Base-by-base conservation (phyloP, 2,329 filamentous ascomycete species). In the Beauveria bassiana region DNA sequence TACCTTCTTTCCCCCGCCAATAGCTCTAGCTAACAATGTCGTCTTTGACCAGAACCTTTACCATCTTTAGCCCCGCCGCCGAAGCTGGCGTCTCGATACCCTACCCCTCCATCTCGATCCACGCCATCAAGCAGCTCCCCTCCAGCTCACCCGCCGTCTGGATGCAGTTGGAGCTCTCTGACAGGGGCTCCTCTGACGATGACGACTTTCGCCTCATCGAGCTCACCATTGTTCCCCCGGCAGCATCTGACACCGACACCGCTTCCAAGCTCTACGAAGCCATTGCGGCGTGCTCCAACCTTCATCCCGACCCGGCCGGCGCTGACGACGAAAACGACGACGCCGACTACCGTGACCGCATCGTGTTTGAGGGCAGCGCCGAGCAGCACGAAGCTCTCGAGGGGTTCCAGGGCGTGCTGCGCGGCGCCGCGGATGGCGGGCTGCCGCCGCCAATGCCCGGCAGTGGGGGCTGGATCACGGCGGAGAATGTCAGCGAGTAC, bases 401-500 rank as follows among this genome's bases (percentile, higher is more conserved):
- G 40, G 85, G 83, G 0, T 78, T 84, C 67, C 34, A 14, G 34
- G 77, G 78, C 0, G 84, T 86, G 6, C 72, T 83, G 57, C 75
- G 73, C 45, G 81, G 81, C 18, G 72, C 74, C 14, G 67, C 67
- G 6, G 74, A 77, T 61, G 82, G 82, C 0, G 81, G 79, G 2
- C 69, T 88, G 26, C 86, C 86, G n/a, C 85, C 85, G 1, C 83
- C 86, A 0, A 83, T 89, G 72, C 88, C 89, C 0, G 89, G 89
- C 1, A 90, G 88, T 55, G 84, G 84, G 0, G 89, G 89, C 0
- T 93, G 90, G 90, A 92, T 98, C 70, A 98, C 93, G 18, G 89
- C 90, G 9, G 93, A 96, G 61, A 98, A 97, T 68, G 87, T 96
- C 71, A 80, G 88, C 65, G 84, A 96, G 67, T 96, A 86, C 70